Evolutionary conservation across 2,329 filamentous ascomycete species (phyloP).

Genomic region (Colletotrichum sp.): DNA sequence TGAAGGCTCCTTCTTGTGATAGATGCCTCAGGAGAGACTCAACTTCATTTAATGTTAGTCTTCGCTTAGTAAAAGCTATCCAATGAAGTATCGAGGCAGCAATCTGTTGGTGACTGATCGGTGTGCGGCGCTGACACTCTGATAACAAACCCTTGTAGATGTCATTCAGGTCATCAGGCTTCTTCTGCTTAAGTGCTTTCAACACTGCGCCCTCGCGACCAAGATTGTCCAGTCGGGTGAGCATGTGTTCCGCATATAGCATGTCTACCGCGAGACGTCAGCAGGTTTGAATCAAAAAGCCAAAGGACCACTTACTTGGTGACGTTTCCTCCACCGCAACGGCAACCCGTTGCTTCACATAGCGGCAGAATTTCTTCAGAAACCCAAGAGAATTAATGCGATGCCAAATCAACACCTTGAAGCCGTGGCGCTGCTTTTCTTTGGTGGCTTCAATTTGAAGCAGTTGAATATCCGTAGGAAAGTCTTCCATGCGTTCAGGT

Average conservation of each 20-base stretch:
- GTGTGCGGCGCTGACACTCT: not conserved
- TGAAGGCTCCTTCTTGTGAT: not conserved
- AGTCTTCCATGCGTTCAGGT: not conserved
- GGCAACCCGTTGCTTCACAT: not conserved
- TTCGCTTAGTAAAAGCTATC: not conserved
- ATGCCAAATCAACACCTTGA: not conserved
- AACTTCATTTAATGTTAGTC: not conserved
- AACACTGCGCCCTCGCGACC: not conserved
- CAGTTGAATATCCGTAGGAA: rapidly evolving
- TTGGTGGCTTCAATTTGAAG: not conserved
- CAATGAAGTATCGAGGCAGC: not conserved
- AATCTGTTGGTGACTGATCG: not conserved
- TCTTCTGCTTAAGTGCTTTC: not conserved
- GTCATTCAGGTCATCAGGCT: not conserved
- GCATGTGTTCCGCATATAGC: not conserved
- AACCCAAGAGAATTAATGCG: not conserved
- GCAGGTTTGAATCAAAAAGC: not conserved
- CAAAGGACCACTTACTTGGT: not conserved
- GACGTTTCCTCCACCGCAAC: not conserved
- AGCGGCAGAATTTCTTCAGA: not conserved
- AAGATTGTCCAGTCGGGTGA: not conserved
- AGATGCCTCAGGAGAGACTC: not conserved
- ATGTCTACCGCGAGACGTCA: not conserved
- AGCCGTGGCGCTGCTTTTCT: not conserved
- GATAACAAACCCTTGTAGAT: not conserved